Evolutionary conservation across 257 asterid genomes (phyloP).

Genomic region (Pogostemon cablin): DNA sequence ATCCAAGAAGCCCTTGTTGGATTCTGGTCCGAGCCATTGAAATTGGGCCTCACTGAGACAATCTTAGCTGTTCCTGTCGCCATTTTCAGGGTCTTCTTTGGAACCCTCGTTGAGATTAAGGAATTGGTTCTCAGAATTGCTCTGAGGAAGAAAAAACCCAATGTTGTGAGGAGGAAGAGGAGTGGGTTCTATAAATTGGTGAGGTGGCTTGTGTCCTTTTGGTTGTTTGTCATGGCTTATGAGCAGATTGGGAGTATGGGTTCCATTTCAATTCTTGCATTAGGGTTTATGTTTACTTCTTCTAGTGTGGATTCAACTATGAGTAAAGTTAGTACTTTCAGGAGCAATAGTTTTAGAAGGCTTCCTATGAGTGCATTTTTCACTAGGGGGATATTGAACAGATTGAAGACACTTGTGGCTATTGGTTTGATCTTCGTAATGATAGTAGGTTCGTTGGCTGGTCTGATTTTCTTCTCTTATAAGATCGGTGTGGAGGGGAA

Average conservation of each 20-base stretch:
- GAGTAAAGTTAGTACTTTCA: slow-evolving; percentile 64
- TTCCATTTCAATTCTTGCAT: slow-evolving; percentile 57
- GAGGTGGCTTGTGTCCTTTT: slow-evolving; percentile 86
- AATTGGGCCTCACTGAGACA: slow-evolving; percentile 90
- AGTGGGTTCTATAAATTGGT: slow-evolving; percentile 71
- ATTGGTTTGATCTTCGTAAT: slow-evolving; percentile 81
- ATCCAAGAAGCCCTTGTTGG: slow-evolving; percentile 81
- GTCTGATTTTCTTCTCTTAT: slow-evolving; percentile 77
- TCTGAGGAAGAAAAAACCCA: slow-evolving; percentile 50
- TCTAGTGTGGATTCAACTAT: slow-evolving; percentile 69
- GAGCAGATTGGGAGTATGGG: slow-evolving; percentile 73
- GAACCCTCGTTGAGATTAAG: slow-evolving; percentile 78
- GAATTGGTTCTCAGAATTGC: slow-evolving; percentile 47
- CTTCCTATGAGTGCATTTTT: slow-evolving; percentile 66
- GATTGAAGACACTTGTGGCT: slow-evolving; percentile 81
- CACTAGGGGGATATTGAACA: slow-evolving; percentile 67
- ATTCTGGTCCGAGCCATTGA: slow-evolving; percentile 88
- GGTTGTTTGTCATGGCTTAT: slow-evolving; percentile 80
- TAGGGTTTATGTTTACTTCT: slow-evolving; percentile 71
- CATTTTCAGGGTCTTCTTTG: slow-evolving; percentile 69
- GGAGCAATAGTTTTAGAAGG: slow-evolving; percentile 78
- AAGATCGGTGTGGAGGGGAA: slow-evolving; percentile 90
- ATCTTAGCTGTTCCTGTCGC: slow-evolving; percentile 81
- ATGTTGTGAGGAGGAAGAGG: slow-evolving; percentile 47
- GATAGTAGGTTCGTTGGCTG: slow-evolving; percentile 72